Evolutionary conservation across 352 stramenopile species (phyloP).

Genomic region (Peronospora farinosa): DNA sequence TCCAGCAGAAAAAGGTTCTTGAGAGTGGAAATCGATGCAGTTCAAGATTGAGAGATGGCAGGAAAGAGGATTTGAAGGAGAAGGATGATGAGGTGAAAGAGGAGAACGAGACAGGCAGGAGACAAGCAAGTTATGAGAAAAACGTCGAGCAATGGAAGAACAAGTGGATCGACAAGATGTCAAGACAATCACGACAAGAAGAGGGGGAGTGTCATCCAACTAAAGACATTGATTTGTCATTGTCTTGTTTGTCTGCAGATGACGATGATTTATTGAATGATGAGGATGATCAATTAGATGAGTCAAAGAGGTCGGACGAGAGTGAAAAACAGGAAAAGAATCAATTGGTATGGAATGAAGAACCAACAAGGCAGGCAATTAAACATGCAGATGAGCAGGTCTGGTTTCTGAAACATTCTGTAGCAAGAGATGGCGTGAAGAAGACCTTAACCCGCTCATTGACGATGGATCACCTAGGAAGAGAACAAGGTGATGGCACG

Average conservation of each 20-base stretch:
- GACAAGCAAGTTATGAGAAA: background rate
- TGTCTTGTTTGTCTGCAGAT: conserved; percentile 6
- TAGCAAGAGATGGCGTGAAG: conserved; percentile 1
- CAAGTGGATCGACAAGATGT: background rate
- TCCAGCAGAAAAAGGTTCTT: conserved; percentile 4
- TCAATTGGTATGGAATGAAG: background rate
- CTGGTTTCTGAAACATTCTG: background rate
- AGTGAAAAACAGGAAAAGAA: conserved; percentile 1
- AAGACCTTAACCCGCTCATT: conserved; percentile 3
- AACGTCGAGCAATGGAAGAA: background rate
- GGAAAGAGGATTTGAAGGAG: conserved; percentile 7
- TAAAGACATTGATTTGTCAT: background rate
- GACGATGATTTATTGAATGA: conserved; percentile 8
- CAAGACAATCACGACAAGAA: conserved; percentile 6
- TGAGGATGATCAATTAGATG: conserved; percentile 5
- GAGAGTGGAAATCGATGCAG: background rate
- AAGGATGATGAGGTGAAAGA: background rate
- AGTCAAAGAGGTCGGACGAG: conserved; percentile 3
- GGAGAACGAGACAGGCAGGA: background rate
- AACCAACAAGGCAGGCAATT: conserved; percentile 3
- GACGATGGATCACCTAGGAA: conserved; percentile 2
- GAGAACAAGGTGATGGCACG: conserved; percentile 9
- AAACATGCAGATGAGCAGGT: conserved; percentile 5
- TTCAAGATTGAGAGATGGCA: conserved; percentile 2
- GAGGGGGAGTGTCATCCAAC: background rate